A percentile compares a stretch with the other conserved stretches of the same genome.
phyloP scores from a whole-genome alignment of 2,329 filamentous ascomycete species.

The Colletotrichum ledebouriae region DNA sequence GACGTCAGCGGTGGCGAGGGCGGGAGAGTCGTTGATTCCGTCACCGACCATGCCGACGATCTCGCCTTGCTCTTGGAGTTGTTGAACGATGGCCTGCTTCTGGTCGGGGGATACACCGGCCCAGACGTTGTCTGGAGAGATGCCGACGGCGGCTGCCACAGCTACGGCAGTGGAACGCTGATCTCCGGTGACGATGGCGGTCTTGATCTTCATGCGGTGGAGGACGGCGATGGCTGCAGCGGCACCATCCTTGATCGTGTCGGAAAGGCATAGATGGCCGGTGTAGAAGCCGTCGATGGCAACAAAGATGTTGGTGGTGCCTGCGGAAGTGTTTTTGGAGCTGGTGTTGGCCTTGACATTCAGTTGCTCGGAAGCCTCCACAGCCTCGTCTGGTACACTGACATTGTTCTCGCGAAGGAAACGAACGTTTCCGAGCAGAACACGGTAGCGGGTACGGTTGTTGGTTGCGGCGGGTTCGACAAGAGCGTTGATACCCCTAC shows the following conservation, averaged over 20 bases:
- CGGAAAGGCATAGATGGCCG: conserved; percentile 85
- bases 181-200: conserved; percentile 94
- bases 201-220: conserved; percentile 85
- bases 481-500: conserved; percentile 84
- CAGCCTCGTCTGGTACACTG: conserved; percentile 71
- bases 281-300: conserved; percentile 87
- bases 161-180: conserved; percentile 86
- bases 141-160: conserved; percentile 86
- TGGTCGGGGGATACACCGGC: conserved; percentile 92
- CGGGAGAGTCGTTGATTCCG: conserved; percentile 98
- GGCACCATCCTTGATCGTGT: conserved; percentile 92
- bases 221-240: conserved; percentile 85
- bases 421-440: conserved; percentile 85
- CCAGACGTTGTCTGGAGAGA: conserved; percentile 80
- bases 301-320: conserved; percentile 91
- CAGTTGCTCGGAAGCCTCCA: conserved; percentile 72
- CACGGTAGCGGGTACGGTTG: conserved; percentile 79
- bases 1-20: conserved; percentile 90
- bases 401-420: conserved; percentile 82
- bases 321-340: conserved; percentile 62
- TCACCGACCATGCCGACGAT: conserved; percentile 97
- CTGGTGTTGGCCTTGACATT: conserved; percentile 60
- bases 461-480: conserved; percentile 81
- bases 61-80: conserved; percentile 80
- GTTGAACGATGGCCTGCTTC: conserved; percentile 87